Conservation (phyloP, 108 stramenopile species). For the Mayamaea pseudoterrestris region DNA sequence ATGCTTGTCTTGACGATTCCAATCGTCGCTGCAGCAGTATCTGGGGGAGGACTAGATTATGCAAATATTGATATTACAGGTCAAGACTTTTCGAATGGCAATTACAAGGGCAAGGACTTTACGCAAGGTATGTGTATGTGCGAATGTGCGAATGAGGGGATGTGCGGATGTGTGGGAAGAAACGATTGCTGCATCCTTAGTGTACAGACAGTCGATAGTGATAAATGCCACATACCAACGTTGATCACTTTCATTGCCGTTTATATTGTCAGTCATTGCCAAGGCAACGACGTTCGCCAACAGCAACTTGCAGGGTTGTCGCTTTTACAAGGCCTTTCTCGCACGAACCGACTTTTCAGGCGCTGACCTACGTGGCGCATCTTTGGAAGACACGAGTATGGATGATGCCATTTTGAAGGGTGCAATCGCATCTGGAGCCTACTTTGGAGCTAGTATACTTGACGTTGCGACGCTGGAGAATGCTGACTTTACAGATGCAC, state of each 20-base stretch:
- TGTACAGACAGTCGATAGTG: too few relatives aligned
- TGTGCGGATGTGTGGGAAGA: too few relatives aligned
- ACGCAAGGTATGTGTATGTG: constrained; percentile 59
- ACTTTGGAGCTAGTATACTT: constrained; percentile 54
- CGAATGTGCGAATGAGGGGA: too few relatives aligned
- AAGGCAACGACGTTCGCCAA: constrained; percentile 63
- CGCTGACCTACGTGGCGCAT: constrained; percentile 64
- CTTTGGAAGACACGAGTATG: constrained; percentile 74
- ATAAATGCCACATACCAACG: background rate
- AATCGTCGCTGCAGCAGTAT: constrained; percentile 22
- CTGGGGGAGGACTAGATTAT: constrained; percentile 57
- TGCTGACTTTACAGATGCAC: constrained; percentile 79
- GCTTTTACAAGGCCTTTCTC: constrained; percentile 83
- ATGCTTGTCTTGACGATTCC: too few relatives aligned
- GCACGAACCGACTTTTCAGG: constrained; percentile 61
- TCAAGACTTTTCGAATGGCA: constrained; percentile 56
- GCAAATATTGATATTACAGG: constrained; percentile 63
- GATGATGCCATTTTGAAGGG: constrained; percentile 57
- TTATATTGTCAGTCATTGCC: constrained; percentile 30
- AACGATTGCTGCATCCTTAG: too few relatives aligned
- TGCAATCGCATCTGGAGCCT: constrained; percentile 54
- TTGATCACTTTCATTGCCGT: background rate
- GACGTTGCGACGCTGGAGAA: constrained; percentile 45
- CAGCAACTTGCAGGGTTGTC: constrained; percentile 66
- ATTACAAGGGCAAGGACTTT: constrained; percentile 83